These are phyloP conservation scores for Mycena belliarum DNA, from an alignment of 768 basidiomycete species.

Conservation along the genomic window DNA sequence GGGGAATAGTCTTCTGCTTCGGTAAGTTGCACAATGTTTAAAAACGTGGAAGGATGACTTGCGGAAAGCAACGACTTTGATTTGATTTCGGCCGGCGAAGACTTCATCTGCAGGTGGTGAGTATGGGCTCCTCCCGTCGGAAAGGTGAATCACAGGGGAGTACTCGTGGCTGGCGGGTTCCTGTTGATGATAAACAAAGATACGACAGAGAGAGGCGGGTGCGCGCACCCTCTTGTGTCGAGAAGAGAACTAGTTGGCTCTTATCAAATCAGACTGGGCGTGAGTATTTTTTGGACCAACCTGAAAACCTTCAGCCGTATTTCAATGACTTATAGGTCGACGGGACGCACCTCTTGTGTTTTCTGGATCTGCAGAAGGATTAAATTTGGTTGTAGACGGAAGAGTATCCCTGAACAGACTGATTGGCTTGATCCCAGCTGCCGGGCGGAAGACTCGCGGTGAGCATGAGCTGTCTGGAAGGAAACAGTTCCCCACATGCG, in stretches of 20 bases:
- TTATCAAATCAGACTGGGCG: background rate
- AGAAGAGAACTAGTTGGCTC: background rate
- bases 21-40: too few species aligned
- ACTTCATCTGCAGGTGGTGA: background rate
- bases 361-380: conserved; percentile 4
- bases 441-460: background rate
- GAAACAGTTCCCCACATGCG: background rate
- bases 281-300: background rate
- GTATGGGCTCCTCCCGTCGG: background rate
- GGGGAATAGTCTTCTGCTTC: background rate
- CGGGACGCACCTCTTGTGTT: background rate
- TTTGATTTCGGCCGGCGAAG: background rate
- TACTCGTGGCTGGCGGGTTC: conserved; percentile 6
- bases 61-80: background rate
- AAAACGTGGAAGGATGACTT: too few species aligned
- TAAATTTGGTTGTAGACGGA: background rate
- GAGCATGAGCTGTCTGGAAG: too few species aligned
- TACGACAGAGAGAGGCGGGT: background rate
- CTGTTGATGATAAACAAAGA: background rate
- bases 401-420: background rate
- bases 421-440: background rate
- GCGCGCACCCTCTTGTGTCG: conserved; percentile 7
- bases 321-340: background rate
- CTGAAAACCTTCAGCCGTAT: background rate
- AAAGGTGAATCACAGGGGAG: background rate